Evolutionary conservation across 495 filamentous ascomycete species (phyloP), one percentile per base, ranked within the genome.

Genomic region (Amphirosellinia nigrospora): DNA sequence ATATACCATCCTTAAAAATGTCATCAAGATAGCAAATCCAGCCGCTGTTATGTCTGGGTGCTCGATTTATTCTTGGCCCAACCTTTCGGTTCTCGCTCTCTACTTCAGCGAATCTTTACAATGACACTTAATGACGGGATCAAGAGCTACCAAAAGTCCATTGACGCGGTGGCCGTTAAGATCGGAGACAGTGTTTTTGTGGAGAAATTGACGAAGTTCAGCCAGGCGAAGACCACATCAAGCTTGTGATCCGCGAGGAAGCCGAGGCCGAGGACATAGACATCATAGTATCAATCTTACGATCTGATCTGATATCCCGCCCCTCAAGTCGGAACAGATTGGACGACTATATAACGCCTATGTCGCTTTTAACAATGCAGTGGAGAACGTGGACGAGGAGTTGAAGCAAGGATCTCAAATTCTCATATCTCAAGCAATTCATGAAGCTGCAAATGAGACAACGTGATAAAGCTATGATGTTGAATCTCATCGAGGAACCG

Each of bases 401-500:
- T 90, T 98, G 85, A 91, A 90, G 72, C 87, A 92, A 71, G 94
- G 94, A 3, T 96, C 94, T 0, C 88, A 96, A 73, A 72, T 99
- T 97, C 79, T 94, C 94, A 1, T 89, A 97, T 71, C 86, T 99
- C 69, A 98, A 99, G 78, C 96, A 98, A 79, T 84, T 98, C 30
- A 87, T 98, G 73, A 98, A 98, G 82, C 83, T 99, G 11, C 93
- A 93, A 80, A 94, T 92, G 13, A 86, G 96, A 10, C 94, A 97
- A 75, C 86, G 96, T 64, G 96, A 99, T 80, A 99, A 99, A 88
- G 84, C 88, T 15, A 97, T 97, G 93, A 98, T 99, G 96, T 84
- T 97, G 53, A 89, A 88, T 70, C 93, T 98, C 71, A 95, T 98
- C 64, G 93, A 98, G 82, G 96, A 99, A 80, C 93, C 96, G 0